Base-by-base conservation (phyloP, 139 green algal genomes). In the Yamagishiella unicocca region DNA sequence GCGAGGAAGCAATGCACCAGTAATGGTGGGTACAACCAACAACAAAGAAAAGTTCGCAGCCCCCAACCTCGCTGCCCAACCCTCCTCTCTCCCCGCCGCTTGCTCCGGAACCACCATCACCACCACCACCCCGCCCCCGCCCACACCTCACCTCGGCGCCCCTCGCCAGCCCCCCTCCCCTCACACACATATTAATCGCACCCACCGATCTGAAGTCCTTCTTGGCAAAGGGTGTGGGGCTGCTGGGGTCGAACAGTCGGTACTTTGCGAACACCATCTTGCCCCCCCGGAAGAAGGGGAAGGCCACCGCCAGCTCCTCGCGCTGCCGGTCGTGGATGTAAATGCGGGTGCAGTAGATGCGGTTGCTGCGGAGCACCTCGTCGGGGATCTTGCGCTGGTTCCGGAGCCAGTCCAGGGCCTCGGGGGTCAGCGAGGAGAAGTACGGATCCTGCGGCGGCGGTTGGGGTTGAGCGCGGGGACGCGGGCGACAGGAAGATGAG, bases 201-300 rank as follows among this genome's bases (percentile, higher is more conserved):
- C 85, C 10, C 42, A 87, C 83, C 92, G 97, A 94, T 84, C 93
- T 94, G 81, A 98, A 98, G 33, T 89, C 82, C 89, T 98, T 98
- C 1, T n/a, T 40, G 10, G 7, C 38, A 37, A 84, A 74, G 4
- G 77, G 55, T 37, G 35, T 10, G 35, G 24, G 19, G 21, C 22
- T 24, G 1, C 37, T 54, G 19, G 76, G 76, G 66, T 95, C 86
- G 2, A 94, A 71, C 1, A 86, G 84, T 33, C 97, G 93, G 90
- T 97, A 98, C 93, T 99, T 99, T 67, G 97, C 83, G 89, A 98
- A 98, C 38, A 98, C 91, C 22, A 99, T 31, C 66, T 93, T 77
- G 40, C 92, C 94, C 68, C 96, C 85, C 10, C 91, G 67, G 53
- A 88, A 89, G 92, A 98, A 99, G 0, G 97, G 97, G 81, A 99